These are phyloP conservation scores for Solanum chiquidenum DNA, from an alignment of 257 asterid genomes.

Conservation along the genomic window DNA sequence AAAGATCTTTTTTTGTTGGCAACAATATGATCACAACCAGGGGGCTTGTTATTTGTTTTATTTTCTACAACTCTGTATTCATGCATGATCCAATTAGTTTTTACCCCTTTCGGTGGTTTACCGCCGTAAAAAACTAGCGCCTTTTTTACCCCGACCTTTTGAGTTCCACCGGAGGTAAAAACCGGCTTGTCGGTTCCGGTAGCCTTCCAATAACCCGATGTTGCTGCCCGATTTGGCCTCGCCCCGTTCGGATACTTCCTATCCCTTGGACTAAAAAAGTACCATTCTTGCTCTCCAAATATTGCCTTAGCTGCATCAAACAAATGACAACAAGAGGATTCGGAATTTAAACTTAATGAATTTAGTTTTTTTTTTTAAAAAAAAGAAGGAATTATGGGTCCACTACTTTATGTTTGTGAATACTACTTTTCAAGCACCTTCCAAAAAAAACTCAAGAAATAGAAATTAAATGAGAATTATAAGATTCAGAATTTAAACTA, in stretches of 20 bases:
- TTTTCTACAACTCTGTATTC: slow-evolving; percentile 41
- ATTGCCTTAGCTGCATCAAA: slow-evolving; percentile 28
- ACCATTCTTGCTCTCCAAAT: slow-evolving; percentile 61
- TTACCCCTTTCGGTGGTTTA: slow-evolving; percentile 47
- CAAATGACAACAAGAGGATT: neutral
- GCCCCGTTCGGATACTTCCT: slow-evolving; percentile 51
- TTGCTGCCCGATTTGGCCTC: slow-evolving; percentile 45
- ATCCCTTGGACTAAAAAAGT: slow-evolving; percentile 50
- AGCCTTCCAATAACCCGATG: slow-evolving; percentile 55
- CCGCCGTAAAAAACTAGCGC: slow-evolving; percentile 49
- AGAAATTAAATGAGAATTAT: too few species aligned
- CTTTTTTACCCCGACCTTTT: slow-evolving; percentile 47
- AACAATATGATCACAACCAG: slow-evolving; percentile 18
- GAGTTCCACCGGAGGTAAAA: slow-evolving; percentile 40
- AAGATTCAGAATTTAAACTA: too few species aligned
- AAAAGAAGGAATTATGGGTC: neutral
- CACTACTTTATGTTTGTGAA: neutral
- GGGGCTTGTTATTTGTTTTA: slow-evolving; percentile 31
- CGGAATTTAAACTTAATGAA: neutral
- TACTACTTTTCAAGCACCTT: neutral
- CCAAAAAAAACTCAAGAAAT: neutral
- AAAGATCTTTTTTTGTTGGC: slow-evolving; percentile 7
- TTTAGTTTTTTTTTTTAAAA: fast-evolving
- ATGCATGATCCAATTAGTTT: slow-evolving; percentile 56
- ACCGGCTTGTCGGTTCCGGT: slow-evolving; percentile 53